Percentiles rank a stretch among this genome's conserved stretches.
These are phyloP conservation scores for Litchi chinensis DNA, from an alignment of 345 rosid genomes.

Conservation along the genomic window DNA sequence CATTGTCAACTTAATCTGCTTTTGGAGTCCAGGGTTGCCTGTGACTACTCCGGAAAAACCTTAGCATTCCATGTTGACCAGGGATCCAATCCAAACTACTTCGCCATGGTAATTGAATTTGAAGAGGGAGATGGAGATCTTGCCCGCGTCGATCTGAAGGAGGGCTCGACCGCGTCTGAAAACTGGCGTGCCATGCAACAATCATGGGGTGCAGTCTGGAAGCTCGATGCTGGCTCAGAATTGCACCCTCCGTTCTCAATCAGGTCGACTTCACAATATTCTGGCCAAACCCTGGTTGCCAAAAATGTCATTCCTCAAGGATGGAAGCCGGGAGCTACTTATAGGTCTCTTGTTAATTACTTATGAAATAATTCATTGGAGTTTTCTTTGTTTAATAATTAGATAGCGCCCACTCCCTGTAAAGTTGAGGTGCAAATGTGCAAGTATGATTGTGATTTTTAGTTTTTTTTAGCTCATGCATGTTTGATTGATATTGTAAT, in stretches of 20 bases:
- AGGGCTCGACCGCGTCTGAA: constrained; percentile 6
- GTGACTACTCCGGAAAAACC: constrained; percentile 40
- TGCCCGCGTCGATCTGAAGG: constrained; percentile 30
- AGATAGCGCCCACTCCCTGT: neutral
- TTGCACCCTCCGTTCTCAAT: constrained; percentile 48
- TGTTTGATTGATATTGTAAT: neutral
- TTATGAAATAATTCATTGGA: neutral
- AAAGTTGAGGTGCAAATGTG: constrained; percentile 12
- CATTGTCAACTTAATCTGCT: neutral
- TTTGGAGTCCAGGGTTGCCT: constrained; percentile 34
- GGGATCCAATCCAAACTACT: constrained; percentile 46
- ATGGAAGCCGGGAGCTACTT: constrained; percentile 53
- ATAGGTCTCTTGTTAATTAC: constrained; percentile 49
- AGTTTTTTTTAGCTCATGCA: neutral
- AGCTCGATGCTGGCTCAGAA: constrained; percentile 43
- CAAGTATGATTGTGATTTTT: neutral
- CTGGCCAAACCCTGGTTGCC: constrained; percentile 44
- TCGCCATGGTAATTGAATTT: constrained; percentile 45
- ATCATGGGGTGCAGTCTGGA: constrained; percentile 66
- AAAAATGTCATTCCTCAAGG: constrained; percentile 48
- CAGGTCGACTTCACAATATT: constrained; percentile 37
- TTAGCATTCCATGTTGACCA: constrained; percentile 44
- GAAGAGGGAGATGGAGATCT: constrained; percentile 60
- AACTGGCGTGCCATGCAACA: constrained; percentile 51
- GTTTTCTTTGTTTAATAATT: neutral